phyloP scores from a whole-genome alignment of 2,329 filamentous ascomycete genomes.

The Pseudopyrenochaeta lycopersici region DNA sequence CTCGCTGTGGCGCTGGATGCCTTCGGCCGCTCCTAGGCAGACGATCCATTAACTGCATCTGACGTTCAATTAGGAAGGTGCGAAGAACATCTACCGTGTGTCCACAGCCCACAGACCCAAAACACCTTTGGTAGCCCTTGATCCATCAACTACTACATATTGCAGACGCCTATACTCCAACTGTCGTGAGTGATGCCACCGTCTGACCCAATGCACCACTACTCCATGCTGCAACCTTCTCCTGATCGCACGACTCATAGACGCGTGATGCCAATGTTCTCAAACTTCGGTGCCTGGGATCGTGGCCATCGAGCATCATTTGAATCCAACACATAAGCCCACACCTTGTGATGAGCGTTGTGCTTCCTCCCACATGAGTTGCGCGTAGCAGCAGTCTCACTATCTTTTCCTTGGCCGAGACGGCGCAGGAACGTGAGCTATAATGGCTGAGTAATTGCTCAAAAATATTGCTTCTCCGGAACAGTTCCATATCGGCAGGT shows the following conservation, averaged over 20 bases:
- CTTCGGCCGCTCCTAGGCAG: conserved; percentile 3
- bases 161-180: conserved; percentile 6
- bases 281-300: conserved; percentile 61
- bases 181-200: conserved; percentile 17
- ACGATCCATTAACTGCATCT: conserved; percentile 5
- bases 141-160: not conserved
- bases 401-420: conserved; percentile 69
- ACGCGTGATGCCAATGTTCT: conserved; percentile 66
- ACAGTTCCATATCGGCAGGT: conserved; percentile 66
- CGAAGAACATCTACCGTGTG: conserved; percentile 19
- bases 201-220: conserved; percentile 42
- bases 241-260: conserved; percentile 71
- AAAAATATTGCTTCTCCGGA: conserved; percentile 71
- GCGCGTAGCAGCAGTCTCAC: conserved; percentile 70
- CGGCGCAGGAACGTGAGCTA: conserved; percentile 70
- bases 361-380: conserved; percentile 75
- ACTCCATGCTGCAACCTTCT: conserved; percentile 74
- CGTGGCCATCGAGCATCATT: conserved; percentile 61
- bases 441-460: conserved; percentile 78
- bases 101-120: conserved; percentile 1
- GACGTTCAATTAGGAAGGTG: conserved; percentile 3
- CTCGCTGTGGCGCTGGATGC: conserved; percentile 4
- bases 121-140: conserved; percentile 2
- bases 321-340: conserved; percentile 80
- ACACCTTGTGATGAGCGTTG: conserved; percentile 80